A percentile compares a stretch with the other conserved stretches of the same genome.
Conservation (phyloP, 352 stramenopile genomes). For the Phytophthora pseudosyringae region DNA sequence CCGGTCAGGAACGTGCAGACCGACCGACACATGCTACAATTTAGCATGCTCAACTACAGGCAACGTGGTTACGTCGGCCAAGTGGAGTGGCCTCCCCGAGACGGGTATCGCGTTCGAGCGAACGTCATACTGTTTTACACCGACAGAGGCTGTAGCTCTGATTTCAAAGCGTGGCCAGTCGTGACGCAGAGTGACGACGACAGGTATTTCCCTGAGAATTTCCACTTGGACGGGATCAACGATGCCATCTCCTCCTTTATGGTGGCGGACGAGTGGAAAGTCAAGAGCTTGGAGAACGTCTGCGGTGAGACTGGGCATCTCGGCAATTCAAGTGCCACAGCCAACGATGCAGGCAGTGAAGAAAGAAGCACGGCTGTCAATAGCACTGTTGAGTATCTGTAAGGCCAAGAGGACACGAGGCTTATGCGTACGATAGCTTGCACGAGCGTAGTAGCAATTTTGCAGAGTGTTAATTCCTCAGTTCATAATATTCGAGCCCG, state of each 20-base stretch:
- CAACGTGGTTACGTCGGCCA: slow-evolving; percentile 7
- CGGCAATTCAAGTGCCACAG: not conserved
- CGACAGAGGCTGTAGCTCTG: not conserved
- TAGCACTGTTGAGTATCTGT: not conserved
- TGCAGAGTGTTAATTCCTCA: too few relatives aligned
- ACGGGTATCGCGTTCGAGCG: not conserved
- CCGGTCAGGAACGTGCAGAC: slow-evolving; percentile 8
- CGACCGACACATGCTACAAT: slow-evolving; percentile 21
- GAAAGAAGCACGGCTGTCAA: not conserved
- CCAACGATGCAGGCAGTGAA: not conserved
- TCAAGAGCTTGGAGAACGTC: not conserved
- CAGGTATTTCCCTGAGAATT: not conserved
- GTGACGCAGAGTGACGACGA: slow-evolving; percentile 3
- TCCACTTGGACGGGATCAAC: slow-evolving; percentile 9
- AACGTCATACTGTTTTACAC: slow-evolving; percentile 4
- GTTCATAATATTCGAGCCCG: too few relatives aligned
- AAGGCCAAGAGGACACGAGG: too few relatives aligned
- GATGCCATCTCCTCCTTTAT: slow-evolving; percentile 11
- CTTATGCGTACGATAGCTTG: too few relatives aligned
- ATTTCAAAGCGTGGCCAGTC: slow-evolving; percentile 3
- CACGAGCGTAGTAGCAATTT: too few relatives aligned
- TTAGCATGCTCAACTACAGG: not conserved
- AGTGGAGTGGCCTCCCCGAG: slow-evolving; percentile 15
- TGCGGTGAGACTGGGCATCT: slow-evolving; percentile 1
- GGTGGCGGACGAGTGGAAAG: not conserved